Base-by-base conservation (phyloP, 1,284 basidiomycete species). In the Mycena citricolor region DNA sequence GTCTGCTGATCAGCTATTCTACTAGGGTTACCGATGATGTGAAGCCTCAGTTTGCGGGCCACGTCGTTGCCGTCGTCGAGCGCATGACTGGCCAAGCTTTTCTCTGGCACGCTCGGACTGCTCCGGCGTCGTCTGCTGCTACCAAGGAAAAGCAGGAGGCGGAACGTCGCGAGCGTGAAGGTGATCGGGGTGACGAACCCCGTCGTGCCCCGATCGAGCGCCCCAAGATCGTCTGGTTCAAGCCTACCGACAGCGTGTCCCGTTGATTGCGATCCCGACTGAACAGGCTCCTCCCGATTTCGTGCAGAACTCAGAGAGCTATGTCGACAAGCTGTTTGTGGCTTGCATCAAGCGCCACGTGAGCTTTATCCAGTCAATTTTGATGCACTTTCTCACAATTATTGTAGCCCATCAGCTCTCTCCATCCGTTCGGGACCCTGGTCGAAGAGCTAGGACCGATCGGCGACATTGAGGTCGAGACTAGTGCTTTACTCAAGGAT, bases 151-250 rank as follows among this genome's bases (percentile, higher is more conserved):
- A 98, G 69, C 95, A 99, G 66, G 95, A 99, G 59, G 93, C 95
- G 31, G 97, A 99, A 67, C 83, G 95, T 33, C 84, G 93, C 43
- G 93, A 97, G 66, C 86, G 97, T 38, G 95, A 97, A 63, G 94
- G 94, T 39, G 92, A 94, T 61, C 81, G 83, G 47, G 90, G 83
- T 24, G 86, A 87, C 48, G 84, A 90, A 57, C 85, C 86, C 30
- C 77, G 85, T 52, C 80, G 86, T 41, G 73, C 68, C 30, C 79
- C 84, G 6, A 81, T 88, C 36, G 90, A 93, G 65, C 86, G 94
- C 32, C 97, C 95, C 55, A 99, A 97, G 77, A 99, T 99, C 57
- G 94, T 99, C 41, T 99, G 97, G 97, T 98, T 99, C 79, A 95
- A 98, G 68, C 97, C 97, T 2, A 97, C 95, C 26, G 94, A 98